Conservation (phyloP, 192 early-diverging fungal genomes). For the Backusella westeae region DNA sequence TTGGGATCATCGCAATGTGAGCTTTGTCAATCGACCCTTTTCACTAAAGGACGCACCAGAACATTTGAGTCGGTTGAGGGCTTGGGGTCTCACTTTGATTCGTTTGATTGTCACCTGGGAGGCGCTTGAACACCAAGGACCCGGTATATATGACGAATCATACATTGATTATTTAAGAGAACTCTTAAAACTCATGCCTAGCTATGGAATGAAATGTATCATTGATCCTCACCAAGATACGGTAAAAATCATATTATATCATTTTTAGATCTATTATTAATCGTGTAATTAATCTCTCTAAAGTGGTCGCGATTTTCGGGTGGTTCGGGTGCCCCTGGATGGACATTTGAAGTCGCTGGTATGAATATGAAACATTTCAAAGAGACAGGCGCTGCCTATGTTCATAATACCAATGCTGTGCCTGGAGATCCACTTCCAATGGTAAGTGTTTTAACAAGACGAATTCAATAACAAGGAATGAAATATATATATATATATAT, state of each 20-base stretch:
- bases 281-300: not conserved
- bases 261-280: not conserved
- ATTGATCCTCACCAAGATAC: conserved; percentile 91
- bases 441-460: conserved; percentile 12
- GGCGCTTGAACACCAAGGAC: conserved; percentile 73
- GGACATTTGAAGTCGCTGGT: conserved; percentile 84
- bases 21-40: conserved; percentile 79
- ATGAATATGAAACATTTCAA: conserved; percentile 74
- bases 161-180: conserved; percentile 75
- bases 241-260: conserved; percentile 27
- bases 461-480: not conserved
- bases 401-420: conserved; percentile 63
- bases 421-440: conserved; percentile 46
- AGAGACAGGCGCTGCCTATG: conserved; percentile 72
- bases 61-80: conserved; percentile 68
- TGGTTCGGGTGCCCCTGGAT: conserved; percentile 81
- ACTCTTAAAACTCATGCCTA: conserved; percentile 62
- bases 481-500: conserved; percentile 4
- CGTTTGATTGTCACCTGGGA: conserved; percentile 82
- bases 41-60: conserved; percentile 69
- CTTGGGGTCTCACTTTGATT: conserved; percentile 83
- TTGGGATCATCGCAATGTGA: conserved; percentile 71
- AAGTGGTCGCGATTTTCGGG: conserved; percentile 74
- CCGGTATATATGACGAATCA: conserved; percentile 80
- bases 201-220: conserved; percentile 80